A percentile compares a stretch with the other conserved stretches of the same genome.
phyloP scores from a whole-genome alignment of 2,329 filamentous ascomycete species.

The Penicillium sp. region DNA sequence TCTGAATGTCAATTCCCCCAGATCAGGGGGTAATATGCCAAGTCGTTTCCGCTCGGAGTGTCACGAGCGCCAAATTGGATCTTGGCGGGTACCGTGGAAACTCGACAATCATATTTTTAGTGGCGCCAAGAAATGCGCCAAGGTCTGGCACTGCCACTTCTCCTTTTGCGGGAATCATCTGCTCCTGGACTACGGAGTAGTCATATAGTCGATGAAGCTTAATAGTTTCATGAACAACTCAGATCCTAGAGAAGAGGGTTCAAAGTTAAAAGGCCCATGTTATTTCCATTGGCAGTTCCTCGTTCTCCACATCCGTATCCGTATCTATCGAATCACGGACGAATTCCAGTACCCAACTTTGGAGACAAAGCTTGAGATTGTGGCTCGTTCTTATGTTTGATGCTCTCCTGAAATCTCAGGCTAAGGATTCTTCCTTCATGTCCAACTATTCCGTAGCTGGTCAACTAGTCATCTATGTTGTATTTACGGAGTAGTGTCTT shows the following conservation, averaged over 20 bases:
- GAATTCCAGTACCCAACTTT: too few relatives aligned
- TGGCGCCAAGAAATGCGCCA: neutral
- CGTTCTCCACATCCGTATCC: neutral
- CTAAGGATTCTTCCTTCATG: too few relatives aligned
- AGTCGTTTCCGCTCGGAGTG: constrained; percentile 5
- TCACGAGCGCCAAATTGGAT: neutral
- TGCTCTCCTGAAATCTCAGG: too few relatives aligned
- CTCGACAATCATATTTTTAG: neutral
- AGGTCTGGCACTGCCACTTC: neutral
- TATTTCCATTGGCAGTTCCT: neutral
- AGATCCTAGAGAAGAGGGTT: neutral
- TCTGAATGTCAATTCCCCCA: neutral
- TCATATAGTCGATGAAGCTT: neutral
- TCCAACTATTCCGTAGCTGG: too few relatives aligned
- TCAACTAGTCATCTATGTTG: too few relatives aligned
- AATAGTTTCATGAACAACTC: neutral
- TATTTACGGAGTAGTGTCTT: too few relatives aligned
- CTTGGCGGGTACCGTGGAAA: neutral
- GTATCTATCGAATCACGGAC: neutral
- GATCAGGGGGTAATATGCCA: neutral
- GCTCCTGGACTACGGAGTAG: neutral
- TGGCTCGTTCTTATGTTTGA: too few relatives aligned
- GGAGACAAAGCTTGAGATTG: too few relatives aligned
- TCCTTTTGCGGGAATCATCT: neutral
- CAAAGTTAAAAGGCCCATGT: neutral